Evolutionary conservation across 179 eudicot species (phyloP), one percentile per base, ranked within the genome.

Genomic region (Nepenthes alata): DNA sequence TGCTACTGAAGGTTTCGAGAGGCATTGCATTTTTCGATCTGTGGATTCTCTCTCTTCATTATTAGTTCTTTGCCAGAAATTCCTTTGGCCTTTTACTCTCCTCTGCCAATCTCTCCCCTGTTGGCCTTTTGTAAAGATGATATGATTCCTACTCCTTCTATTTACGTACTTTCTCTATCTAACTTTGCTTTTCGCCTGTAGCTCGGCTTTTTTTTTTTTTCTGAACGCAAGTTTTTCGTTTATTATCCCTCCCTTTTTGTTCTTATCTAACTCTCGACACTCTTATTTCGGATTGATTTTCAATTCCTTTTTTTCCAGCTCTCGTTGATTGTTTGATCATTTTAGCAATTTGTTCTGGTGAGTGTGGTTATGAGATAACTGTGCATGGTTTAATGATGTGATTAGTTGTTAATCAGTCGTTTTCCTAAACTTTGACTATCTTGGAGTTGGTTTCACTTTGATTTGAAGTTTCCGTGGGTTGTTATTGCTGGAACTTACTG

Each of bases 381-480:
- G 72, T 55, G 41, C 62, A 59, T 67, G 41, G 45, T 50, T 13
- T 10, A 62, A 59, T 62, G 15, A 15, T 57, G 35, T 57, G 4
- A 44, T 41, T 35, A 49, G 54, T 54, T 36, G 3, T 36, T 15
- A 36, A 37, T 45, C 16, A 12, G 5, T 47, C 12, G 16, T 36
- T 15, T 36, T 55, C 38, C 12, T 16, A 25, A 1, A 25, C 25
- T 25, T 25, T 25, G 25, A 25, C 25, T 25, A 25, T 25, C 25
- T 60, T 2, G 50, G 41, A 49, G 10, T 47, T 62, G 49, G 56
- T 60, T 64, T 55, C 11, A 13, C 2, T 45, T 52, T 72, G 77
- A 69, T 65, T 72, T 78, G 73, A 69, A 63, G 64, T 65, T 60
- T 72, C 70, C 60, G 57, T 67, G 62, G 61, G 48, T 53, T 67